A percentile compares a stretch with the other conserved stretches of the same genome.
Evolutionary conservation across 148 eudicot species (phyloP).

Genomic region (Vaccinium macrocarpon): DNA sequence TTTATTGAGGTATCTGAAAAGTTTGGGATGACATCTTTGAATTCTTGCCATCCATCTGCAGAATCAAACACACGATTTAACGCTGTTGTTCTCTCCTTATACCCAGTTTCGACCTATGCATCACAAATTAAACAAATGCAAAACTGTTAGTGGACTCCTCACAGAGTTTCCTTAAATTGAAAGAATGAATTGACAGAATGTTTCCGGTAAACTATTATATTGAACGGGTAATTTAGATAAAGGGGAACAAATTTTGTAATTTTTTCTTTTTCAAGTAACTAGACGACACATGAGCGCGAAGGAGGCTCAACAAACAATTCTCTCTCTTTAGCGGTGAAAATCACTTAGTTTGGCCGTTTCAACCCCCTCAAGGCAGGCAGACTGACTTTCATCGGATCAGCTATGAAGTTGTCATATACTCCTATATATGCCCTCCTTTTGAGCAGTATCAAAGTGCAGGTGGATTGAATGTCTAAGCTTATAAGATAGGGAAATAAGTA

Average conservation of each 20-base stretch:
- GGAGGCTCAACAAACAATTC: background rate
- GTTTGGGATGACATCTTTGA: conserved; percentile 31
- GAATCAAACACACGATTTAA: conserved; percentile 24
- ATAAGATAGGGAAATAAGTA: background rate
- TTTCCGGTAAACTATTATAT: background rate
- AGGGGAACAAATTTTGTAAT: background rate
- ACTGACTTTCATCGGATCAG: background rate
- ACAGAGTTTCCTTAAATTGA: background rate
- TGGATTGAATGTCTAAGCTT: background rate
- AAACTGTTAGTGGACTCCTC: background rate
- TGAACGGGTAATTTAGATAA: background rate
- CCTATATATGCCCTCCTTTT: background rate
- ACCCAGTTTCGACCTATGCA: conserved; percentile 34
- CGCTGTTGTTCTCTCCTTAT: conserved; percentile 29
- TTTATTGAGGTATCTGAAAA: conserved; percentile 27
- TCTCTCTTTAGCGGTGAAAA: no score
- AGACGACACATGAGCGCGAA: background rate
- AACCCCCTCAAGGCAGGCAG: background rate
- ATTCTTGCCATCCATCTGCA: conserved; percentile 36
- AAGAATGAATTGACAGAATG: background rate
- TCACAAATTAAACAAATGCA: background rate
- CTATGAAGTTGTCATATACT: background rate
- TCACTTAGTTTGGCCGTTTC: background rate
- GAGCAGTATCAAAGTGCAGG: background rate
- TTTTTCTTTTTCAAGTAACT: background rate